Evolutionary conservation across 2,329 filamentous ascomycete species (phyloP).

Genomic region (Fusarium pseudonygamai): DNA sequence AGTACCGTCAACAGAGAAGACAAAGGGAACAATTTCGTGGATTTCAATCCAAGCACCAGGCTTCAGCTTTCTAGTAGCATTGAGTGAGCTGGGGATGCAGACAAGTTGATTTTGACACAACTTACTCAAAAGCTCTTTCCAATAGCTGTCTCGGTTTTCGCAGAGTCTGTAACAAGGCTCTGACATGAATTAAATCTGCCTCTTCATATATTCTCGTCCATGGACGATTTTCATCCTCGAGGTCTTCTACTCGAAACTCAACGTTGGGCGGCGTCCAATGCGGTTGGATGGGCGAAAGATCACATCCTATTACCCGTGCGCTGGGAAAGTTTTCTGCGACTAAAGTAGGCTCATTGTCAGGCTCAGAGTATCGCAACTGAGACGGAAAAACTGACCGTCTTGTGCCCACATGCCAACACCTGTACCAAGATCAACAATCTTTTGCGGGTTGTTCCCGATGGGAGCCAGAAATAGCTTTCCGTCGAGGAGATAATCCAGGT

Average conservation of each 20-base stretch:
- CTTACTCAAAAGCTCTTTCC: conserved; percentile 56
- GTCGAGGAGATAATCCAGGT: conserved; percentile 57
- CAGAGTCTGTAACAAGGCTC: conserved; percentile 62
- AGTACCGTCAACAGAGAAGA: conserved; percentile 48
- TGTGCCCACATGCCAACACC: conserved; percentile 67
- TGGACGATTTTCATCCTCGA: conserved; percentile 49
- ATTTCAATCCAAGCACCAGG: conserved; percentile 55
- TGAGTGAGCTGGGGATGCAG: conserved; percentile 15
- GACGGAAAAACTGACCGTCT: conserved; percentile 50
- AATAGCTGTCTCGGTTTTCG: conserved; percentile 61
- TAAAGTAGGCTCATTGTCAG: conserved; percentile 37
- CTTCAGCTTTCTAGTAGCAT: conserved; percentile 44
- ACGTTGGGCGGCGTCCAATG: conserved; percentile 65
- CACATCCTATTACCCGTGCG: conserved; percentile 56
- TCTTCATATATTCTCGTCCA: conserved; percentile 50
- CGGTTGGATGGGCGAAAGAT: conserved; percentile 57
- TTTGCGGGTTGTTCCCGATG: conserved; percentile 56
- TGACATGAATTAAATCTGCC: conserved; percentile 64
- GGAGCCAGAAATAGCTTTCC: conserved; percentile 56
- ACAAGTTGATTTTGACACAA: not conserved
- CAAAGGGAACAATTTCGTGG: conserved; percentile 47
- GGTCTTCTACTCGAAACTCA: conserved; percentile 56
- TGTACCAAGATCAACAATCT: conserved; percentile 61
- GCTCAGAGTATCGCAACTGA: not conserved
- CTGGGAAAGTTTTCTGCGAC: conserved; percentile 58